phyloP scores from a whole-genome alignment of 441 rosid genomes.

The Jatropha podagrica region DNA sequence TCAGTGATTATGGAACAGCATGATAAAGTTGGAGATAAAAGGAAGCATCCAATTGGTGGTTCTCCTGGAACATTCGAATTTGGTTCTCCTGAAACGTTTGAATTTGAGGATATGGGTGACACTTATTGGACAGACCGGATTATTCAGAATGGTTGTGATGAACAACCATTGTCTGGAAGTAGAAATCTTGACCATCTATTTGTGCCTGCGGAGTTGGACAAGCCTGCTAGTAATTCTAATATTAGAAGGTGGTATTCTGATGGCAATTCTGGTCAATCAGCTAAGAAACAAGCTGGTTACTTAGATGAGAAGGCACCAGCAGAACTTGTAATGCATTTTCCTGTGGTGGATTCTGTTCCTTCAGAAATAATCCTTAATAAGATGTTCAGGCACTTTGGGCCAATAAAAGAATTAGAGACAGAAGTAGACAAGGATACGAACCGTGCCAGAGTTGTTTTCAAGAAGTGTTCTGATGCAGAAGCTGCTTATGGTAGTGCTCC shows the following conservation, averaged over 20 bases:
- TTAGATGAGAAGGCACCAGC: constrained; percentile 76
- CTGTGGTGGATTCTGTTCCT: constrained; percentile 71
- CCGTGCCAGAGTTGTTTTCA: constrained; percentile 90
- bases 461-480: constrained; percentile 74
- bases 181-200: constrained; percentile 45
- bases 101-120: constrained; percentile 91
- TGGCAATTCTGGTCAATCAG: constrained; percentile 30
- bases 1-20: constrained; percentile 44
- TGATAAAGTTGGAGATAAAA: constrained; percentile 48
- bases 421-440: constrained; percentile 72
- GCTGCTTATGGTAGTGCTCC: constrained; percentile 79
- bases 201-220: constrained; percentile 51
- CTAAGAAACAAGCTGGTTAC: constrained; percentile 50
- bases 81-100: constrained; percentile 68
- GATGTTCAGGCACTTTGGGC: constrained; percentile 91
- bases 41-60: constrained; percentile 38
- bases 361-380: constrained; percentile 70
- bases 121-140: constrained; percentile 95
- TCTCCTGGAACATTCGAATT: constrained; percentile 78
- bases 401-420: constrained; percentile 71
- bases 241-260: constrained; percentile 61
- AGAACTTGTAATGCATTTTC: constrained; percentile 79
- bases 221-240: constrained; percentile 58
- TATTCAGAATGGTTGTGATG: constrained; percentile 82
- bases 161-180: constrained; percentile 48